Conservation (phyloP, 169 alveolate genomes). For the Cytauxzoon felis region DNA sequence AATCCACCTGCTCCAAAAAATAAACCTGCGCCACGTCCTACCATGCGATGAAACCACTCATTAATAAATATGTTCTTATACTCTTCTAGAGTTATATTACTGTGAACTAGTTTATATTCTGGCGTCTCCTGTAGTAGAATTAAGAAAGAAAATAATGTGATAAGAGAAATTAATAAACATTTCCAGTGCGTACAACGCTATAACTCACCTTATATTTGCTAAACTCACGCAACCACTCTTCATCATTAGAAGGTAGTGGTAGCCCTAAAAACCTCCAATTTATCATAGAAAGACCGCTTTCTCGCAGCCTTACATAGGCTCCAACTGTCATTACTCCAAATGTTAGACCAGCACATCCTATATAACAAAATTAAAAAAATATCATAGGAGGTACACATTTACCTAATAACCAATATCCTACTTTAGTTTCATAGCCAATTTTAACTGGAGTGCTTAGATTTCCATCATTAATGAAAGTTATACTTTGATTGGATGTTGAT, state of each 20-base stretch:
- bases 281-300: slow-evolving; percentile 88
- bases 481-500: neutral
- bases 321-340: slow-evolving; percentile 80
- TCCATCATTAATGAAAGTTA: neutral
- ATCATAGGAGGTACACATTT: neutral
- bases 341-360: slow-evolving; percentile 68
- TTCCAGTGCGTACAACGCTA: neutral
- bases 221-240: slow-evolving; percentile 84
- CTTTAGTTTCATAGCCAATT: slow-evolving; percentile 30
- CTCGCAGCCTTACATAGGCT: slow-evolving; percentile 86
- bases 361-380: neutral
- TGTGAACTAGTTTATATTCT: slow-evolving; percentile 81
- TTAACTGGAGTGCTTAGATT: neutral
- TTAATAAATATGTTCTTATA: slow-evolving; percentile 80
- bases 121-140: slow-evolving; percentile 72
- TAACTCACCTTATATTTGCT: slow-evolving; percentile 68
- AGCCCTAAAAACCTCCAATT: slow-evolving; percentile 84
- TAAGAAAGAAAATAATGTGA: neutral
- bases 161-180: neutral
- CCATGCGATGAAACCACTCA: slow-evolving; percentile 88
- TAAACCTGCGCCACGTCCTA: slow-evolving; percentile 81
- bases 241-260: slow-evolving; percentile 76
- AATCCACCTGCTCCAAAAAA: slow-evolving; percentile 74
- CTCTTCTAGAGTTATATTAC: slow-evolving; percentile 81
- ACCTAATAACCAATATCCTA: slow-evolving; percentile 61